Evolutionary conservation across 805 yeast species (phyloP), one percentile per base, ranked within the genome.

Genomic region (Hanseniaspora jakobsenii): DNA sequence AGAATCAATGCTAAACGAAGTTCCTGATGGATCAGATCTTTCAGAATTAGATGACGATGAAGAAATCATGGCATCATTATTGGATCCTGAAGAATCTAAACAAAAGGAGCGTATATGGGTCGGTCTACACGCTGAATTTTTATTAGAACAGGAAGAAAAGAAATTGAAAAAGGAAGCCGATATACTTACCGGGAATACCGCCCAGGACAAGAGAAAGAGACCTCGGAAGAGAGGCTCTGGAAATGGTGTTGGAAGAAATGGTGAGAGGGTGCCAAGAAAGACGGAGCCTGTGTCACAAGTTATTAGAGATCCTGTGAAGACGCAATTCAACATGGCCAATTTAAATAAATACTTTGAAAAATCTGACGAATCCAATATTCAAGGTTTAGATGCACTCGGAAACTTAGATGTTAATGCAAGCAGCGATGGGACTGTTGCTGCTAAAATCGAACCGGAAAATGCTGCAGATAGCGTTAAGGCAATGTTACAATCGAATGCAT

Each of bases 81-180:
- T 91, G 38, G 69, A 73, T 2, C 77, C 71, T 44, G 85, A 78
- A 40, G 95, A 87, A 50, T 70, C 78, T 9, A 69, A 65, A 47
- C 58, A 79, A 50, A 91, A 89, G 59, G 87, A 85, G 52, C 70
- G 81, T 48, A 74, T 87, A 3, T 91, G 98, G 97, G 77, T 81
- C 44, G 87, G 91, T 2, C 68, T 84, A 31, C 87, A 93, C 60
- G 82, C 81, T 48, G 97, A 87, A 23, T 91, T 75, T 56, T 63
- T 91, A 45, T 58, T 84, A 7, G 91, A 81, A 38, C 94, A 85
- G 61, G 96, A 89, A 54, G 74, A 75, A 52, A 86, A 84, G 56
- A 66, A 87, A 50, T 66, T 89, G 48, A 84, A 87, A 58, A 71
- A 72, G 42, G 94, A 86, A 57, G 91, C 94, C 0, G 97, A 91